Base-by-base conservation (phyloP, 306 rosid genomes). In the Trichosanthes cucumerina region DNA sequence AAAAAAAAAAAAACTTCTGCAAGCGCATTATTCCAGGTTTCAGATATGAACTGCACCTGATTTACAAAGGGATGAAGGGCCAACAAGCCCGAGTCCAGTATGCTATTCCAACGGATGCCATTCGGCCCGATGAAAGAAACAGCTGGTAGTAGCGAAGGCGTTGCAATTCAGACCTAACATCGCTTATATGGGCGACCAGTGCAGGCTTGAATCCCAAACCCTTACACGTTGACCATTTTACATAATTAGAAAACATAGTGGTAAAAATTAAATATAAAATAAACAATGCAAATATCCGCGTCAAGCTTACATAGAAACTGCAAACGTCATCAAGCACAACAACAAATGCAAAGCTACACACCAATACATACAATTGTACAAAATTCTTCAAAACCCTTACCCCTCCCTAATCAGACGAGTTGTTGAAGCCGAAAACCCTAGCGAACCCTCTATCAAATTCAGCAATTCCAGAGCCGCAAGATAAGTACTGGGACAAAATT, bases 21-120 rank as follows among this genome's bases (percentile, higher is more conserved):
- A 3, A 66, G 73, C 73, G 7, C 73, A 68, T 68, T 39, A 68
- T 68, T 68, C 49, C 75, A 68, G 75, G 16, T 68, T 39, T 72
- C 23, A 49, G 77, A 46, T 36, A 46, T 26, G 73, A 78, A 78
- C 39, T 38, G 58, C 43, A 65, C 72, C 76, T 54, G 72, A 70
- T 47, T 79, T 50, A 8, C 79, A 79, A 73, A 53, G 80, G 77
- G 80, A 83, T 34, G 80, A 69, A 86, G 84, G 90, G 93, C 93
- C 89, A 76, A 79, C 83, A 84, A 81, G 89, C 92, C 97, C 96
- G 6, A 79, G 64, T 86, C 77, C 81, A 47, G 87, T 77, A n/a
- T 77, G 88, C 79, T 89, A 90, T 90, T 91, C 83, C 66, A 91
- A 84, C 19, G 98, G 98, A 85, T 93, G 98, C 98, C 98, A 93